Conservation (phyloP, 805 yeast species). For the Spathaspora sp. region DNA sequence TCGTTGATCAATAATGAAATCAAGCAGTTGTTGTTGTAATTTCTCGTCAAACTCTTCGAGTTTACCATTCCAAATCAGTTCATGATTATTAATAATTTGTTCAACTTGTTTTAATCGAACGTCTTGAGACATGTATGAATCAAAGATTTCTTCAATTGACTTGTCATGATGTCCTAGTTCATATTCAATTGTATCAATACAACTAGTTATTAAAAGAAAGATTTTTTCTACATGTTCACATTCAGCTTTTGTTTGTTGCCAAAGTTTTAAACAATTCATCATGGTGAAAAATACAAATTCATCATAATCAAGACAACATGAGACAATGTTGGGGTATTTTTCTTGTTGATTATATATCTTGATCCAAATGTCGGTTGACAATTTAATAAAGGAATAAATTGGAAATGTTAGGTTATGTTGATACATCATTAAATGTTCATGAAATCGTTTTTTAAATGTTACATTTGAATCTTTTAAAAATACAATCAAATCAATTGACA, state of each 20-base stretch:
- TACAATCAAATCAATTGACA: conserved; percentile 50
- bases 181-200: conserved; percentile 25
- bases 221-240: conserved; percentile 44
- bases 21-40: conserved; percentile 55
- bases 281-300: conserved; percentile 53
- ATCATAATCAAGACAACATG: conserved; percentile 47
- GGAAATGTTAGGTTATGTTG: conserved; percentile 50
- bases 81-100: conserved; percentile 33
- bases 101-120: conserved; percentile 55
- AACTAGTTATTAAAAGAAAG: conserved; percentile 38
- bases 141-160: conserved; percentile 44
- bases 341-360: conserved; percentile 25
- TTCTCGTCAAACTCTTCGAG: conserved; percentile 47
- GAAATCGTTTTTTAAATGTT: conserved; percentile 57
- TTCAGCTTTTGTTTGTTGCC: conserved; percentile 61
- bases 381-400: conserved; percentile 35
- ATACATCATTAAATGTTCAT: conserved; percentile 64
- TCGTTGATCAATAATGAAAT: conserved; percentile 74
- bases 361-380: conserved; percentile 35
- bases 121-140: conserved; percentile 45
- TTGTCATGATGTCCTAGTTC: conserved; percentile 16
- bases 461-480: conserved; percentile 56
- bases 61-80: conserved; percentile 41
- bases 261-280: conserved; percentile 54
- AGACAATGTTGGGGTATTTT: conserved; percentile 35